Percentiles rank a stretch among this genome's conserved stretches.
phyloP scores from a whole-genome alignment of 192 early-diverging fungal species.

The Mortierella hygrophila region DNA sequence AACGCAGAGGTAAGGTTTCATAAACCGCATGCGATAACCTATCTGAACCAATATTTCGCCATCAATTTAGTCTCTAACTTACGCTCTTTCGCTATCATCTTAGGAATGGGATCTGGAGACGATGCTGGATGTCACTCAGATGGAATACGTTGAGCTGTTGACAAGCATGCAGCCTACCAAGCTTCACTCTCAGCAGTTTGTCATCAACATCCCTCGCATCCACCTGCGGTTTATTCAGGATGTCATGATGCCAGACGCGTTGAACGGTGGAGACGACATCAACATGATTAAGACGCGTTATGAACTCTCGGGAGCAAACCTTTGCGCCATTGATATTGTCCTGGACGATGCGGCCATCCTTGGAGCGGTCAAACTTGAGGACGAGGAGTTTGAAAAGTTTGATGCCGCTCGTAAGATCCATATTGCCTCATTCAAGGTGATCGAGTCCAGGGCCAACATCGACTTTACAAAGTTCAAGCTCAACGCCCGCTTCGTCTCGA shows the following conservation, averaged over 20 bases:
- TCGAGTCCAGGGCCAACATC: constrained; percentile 67
- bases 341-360: constrained; percentile 64
- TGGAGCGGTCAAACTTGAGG: constrained; percentile 64
- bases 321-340: constrained; percentile 75
- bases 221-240: constrained; percentile 81
- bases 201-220: constrained; percentile 65
- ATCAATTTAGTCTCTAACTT: background rate
- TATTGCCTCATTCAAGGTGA: constrained; percentile 59
- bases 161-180: constrained; percentile 64
- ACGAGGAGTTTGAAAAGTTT: constrained; percentile 64
- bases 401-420: constrained; percentile 56
- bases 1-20: constrained; percentile 61
- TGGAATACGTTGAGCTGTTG: constrained; percentile 70
- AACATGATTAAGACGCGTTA: constrained; percentile 66
- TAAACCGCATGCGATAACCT: background rate
- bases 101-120: constrained; percentile 76
- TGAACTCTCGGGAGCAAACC: constrained; percentile 67
- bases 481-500: constrained; percentile 70
- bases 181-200: constrained; percentile 64
- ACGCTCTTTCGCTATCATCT: background rate
- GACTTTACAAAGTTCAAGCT: constrained; percentile 66
- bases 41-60: background rate
- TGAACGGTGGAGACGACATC: constrained; percentile 63
- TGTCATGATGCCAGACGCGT: constrained; percentile 72
- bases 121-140: constrained; percentile 75